phyloP scores from a whole-genome alignment of 768 basidiomycete genomes.

The Lactarius tabidus region DNA sequence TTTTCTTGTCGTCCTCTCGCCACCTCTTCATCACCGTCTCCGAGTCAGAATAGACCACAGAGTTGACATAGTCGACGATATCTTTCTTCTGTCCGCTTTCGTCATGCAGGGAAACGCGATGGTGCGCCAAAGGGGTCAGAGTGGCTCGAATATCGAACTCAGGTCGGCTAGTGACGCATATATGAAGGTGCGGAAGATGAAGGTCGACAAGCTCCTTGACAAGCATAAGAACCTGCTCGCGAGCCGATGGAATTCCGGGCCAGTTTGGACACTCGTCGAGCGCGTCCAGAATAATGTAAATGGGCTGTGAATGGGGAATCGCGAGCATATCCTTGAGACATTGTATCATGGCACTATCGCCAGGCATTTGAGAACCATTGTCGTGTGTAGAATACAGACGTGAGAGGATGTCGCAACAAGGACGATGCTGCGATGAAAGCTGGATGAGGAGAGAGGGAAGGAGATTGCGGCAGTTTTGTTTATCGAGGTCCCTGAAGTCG shows the following conservation, averaged over 20 bases:
- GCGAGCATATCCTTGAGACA: neutral
- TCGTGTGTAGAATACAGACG: neutral
- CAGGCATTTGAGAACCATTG: neutral
- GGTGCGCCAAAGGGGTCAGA: neutral
- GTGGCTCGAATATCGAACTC: neutral
- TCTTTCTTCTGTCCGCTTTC: neutral
- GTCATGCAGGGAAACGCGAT: neutral
- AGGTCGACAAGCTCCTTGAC: neutral
- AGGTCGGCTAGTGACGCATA: neutral
- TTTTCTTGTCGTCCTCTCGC: neutral
- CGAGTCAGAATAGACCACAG: neutral
- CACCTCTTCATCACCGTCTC: neutral
- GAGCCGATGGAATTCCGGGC: neutral
- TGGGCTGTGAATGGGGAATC: neutral
- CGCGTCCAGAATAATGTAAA: neutral
- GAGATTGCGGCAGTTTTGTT: neutral
- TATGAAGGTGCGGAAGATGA: neutral
- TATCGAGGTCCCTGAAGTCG: neutral
- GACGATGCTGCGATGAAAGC: neutral
- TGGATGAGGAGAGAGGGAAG: neutral
- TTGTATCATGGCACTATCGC: neutral
- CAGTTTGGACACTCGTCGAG: neutral
- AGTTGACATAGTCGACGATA: neutral
- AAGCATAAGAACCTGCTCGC: neutral
- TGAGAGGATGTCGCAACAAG: neutral